Evolutionary conservation across 306 rosid genomes (phyloP), one percentile per base, ranked within the genome.

Genomic region (Erythrophleum fordii): DNA sequence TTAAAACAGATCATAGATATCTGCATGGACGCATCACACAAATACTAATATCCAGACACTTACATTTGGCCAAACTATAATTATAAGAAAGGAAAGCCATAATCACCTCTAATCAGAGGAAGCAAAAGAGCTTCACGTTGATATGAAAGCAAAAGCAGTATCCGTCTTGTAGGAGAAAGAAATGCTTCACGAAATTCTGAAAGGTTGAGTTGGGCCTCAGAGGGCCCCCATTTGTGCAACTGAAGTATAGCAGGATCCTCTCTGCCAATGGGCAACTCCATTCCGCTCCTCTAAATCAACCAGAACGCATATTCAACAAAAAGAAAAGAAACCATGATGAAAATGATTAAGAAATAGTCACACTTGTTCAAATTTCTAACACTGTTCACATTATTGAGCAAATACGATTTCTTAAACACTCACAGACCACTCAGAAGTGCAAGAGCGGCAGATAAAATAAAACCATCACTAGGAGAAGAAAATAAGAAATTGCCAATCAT

Each of bases 111-210:
- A 60, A 58, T 6, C 58, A 95, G 90, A 71, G 99, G 99, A 90
- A 92, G 69, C 85, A 95, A 81, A 80, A 95, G 84, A 81, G 94
- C 99, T 82, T 95, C 97, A 41, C 68, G 73, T 53, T 88, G 80
- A 83, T 89, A 73, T 6, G 97, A 91, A 77, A 86, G 91, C 86
- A 95, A 82, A 79, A 93, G 85, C 53, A 95, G 74, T 52, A 78
- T 75, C 87, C 85, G 88, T 65, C 95, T 93, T 1, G 97, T 84
- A 13, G 99, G 97, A 83, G 99, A 95, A 85, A 95, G 87, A 82
- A 91, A 95, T 76, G 91, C 97, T 89, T 90, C 83, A 2, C 88
- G 97, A 68, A 89, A 95, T 48, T 92, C 97, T 5, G 94, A 89
- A 46, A 93, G 90, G 80, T 81, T 71, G 13, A 91, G 75, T 65